Base-by-base conservation (phyloP, 2,329 filamentous ascomycete species). In the Cladosporium sp. region DNA sequence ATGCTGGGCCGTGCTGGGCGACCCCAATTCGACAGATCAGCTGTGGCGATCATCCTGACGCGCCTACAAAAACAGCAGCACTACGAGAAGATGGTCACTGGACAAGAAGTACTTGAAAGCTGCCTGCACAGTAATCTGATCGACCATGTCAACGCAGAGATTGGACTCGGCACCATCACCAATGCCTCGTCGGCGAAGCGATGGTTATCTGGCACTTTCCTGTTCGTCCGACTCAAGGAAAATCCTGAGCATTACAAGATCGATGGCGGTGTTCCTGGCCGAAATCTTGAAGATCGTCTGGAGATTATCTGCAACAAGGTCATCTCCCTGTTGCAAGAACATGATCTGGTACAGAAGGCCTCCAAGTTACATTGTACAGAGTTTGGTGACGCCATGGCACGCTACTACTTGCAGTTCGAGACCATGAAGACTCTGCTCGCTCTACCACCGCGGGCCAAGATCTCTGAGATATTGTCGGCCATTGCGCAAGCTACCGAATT, bases 1-100 rank as follows among this genome's bases (percentile, higher is more conserved):
- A 96, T 96, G 92, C 85, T 96, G 58, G 92, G 92, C 7, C 87
- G 92, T 68, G 92, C 92, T 59, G 92, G 92, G 1, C 84, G 92
- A 23, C 92, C 92, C 6, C 92, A 96, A 72, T 96, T 93, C 68
- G 92, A 94, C 70, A 84, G 87, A 58, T 91, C 81, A 65, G 92
- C 91, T 3, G 84, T 88, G 46, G 92, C 91, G 13, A 88, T 95
- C 18, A 93, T 96, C 63, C 86, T 96, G 80, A 95, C 92, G 0
- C 85, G 86, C 26, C 80, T 83, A n/a, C 80, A 87, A 5, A 89
- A 88, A 58, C 85, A 86, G 6, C 72, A 82, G 2, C 83, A 86
- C 58, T 96, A 95, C 72, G 86, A 93, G 70, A 87, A 82, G 69
- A 88, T 96, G 80, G 86, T 91, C 1, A 88, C 89, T 0, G 91